Evolutionary conservation across 352 stramenopile genomes (phyloP).

Genomic region (Elongisporangium anandrum): DNA sequence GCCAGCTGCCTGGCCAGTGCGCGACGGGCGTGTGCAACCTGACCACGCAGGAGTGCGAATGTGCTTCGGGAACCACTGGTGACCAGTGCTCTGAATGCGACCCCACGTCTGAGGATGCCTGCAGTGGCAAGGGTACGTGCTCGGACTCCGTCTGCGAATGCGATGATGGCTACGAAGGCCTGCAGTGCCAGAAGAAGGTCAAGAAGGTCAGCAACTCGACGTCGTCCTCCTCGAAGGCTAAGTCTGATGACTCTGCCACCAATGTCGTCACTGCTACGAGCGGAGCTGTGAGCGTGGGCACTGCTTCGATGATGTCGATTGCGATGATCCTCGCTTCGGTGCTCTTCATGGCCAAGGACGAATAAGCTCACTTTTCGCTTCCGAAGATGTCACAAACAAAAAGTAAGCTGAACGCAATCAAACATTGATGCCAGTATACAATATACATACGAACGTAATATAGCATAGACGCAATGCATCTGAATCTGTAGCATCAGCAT

Average conservation of each 20-base stretch:
- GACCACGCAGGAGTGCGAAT: conserved; percentile 60
- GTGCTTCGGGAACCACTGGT: conserved; percentile 52
- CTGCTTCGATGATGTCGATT: conserved; percentile 19
- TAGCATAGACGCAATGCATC: neutral
- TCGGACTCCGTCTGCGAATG: conserved; percentile 48
- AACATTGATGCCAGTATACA: neutral
- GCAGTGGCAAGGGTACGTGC: conserved; percentile 60
- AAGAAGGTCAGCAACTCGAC: conserved; percentile 23
- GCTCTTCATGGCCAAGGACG: conserved; percentile 11
- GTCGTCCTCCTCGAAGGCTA: conserved; percentile 11
- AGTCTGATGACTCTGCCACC: conserved; percentile 8
- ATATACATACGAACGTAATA: neutral
- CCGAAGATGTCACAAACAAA: neutral
- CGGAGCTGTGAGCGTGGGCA: conserved; percentile 9
- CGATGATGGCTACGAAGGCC: conserved; percentile 48
- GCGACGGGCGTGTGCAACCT: conserved; percentile 64
- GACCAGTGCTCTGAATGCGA: conserved; percentile 75
- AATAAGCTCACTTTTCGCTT: neutral
- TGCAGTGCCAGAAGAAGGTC: conserved; percentile 65
- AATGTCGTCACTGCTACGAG: conserved; percentile 12
- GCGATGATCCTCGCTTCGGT: conserved; percentile 20
- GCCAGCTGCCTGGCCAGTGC: conserved; percentile 64
- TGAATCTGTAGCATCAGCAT: neutral
- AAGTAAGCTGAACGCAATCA: neutral
- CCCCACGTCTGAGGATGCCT: conserved; percentile 43